Base-by-base conservation (phyloP, 1,284 basidiomycete species). In the Pseudozyma sp. region DNA sequence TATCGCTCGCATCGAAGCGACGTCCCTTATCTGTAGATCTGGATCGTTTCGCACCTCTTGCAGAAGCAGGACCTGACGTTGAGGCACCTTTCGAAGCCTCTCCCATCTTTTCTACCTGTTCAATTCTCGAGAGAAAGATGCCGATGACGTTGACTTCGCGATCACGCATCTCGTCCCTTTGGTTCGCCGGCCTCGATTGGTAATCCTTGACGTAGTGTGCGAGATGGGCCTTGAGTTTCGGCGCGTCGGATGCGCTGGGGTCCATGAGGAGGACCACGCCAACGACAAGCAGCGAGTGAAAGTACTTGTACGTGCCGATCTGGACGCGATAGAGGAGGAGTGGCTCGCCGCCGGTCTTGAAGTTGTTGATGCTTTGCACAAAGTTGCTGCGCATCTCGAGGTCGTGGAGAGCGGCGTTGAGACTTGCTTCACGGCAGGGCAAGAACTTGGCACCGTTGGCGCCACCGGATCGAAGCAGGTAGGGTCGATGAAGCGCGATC, bases 291-390 rank as follows among this genome's bases (percentile, higher is more conserved):
- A 78, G 39, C 11, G 75, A 75, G 39, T 79, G 79, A 58, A 81
- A 81, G 68, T 76, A 80, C 48, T 79, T 78, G 63, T 71, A 81
- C 0, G 76, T 71, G 3, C 77, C 75, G 11, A 81, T 71, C 44
- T 76, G 76, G 1, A 75, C 68, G 30, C 68, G 67, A 33, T 68
- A 77, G 4, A 77, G 48, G 6, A 69, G 70, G 30, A 61, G 8
- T 0, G 64, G 56, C 47, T 59, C 59, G 30, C 64, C 57, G 16
- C 66, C 54, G 6, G 43, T 43, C 45, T 50, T 55, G 48, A 50
- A 24, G 30, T 55, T 54, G 16, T 59, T 54, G 50, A 79, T 51
- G 34, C 55, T 52, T 29, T 58, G 49, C 9, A 77, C 58, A 53
- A 79, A 66, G 48, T 77, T 63, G 24, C 54, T 66, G 13, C 80